Conservation (phyloP, 1,284 basidiomycete species). For the Vanrija sp. region DNA sequence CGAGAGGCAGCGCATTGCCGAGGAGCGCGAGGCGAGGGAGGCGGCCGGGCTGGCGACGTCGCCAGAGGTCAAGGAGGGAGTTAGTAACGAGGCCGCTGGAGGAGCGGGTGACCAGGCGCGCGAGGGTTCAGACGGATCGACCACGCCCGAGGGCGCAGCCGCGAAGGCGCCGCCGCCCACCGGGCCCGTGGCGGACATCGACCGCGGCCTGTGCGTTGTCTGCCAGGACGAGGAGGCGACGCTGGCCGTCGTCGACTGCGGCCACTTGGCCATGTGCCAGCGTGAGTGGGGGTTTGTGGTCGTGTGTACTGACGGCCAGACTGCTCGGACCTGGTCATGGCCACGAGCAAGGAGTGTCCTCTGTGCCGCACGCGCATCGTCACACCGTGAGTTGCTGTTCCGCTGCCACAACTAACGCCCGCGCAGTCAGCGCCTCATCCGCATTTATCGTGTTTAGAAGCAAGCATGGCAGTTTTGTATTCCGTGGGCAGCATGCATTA, state of each 20-base stretch:
- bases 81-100: background rate
- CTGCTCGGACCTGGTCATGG: conserved; percentile 81
- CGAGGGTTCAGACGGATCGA: background rate
- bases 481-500: background rate
- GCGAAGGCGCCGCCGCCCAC: conserved; percentile 28
- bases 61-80: background rate
- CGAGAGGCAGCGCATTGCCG: conserved; percentile 45
- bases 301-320: conserved; percentile 22
- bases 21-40: conserved; percentile 35
- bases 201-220: conserved; percentile 76
- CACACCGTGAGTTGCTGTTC: conserved; percentile 24
- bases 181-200: conserved; percentile 50
- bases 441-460: conserved; percentile 55
- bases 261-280: conserved; percentile 76
- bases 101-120: background rate
- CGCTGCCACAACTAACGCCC: background rate
- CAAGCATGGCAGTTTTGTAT: background rate
- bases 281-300: conserved; percentile 23
- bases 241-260: conserved; percentile 88
- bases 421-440: conserved; percentile 59
- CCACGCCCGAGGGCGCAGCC: background rate
- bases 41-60: background rate
- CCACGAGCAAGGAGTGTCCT: conserved; percentile 73
- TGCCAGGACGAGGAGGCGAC: conserved; percentile 89
- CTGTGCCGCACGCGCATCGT: conserved; percentile 80